Evolutionary conservation across 2,329 filamentous ascomycete genomes (phyloP).

Genomic region (Biscogniauxia sp.): DNA sequence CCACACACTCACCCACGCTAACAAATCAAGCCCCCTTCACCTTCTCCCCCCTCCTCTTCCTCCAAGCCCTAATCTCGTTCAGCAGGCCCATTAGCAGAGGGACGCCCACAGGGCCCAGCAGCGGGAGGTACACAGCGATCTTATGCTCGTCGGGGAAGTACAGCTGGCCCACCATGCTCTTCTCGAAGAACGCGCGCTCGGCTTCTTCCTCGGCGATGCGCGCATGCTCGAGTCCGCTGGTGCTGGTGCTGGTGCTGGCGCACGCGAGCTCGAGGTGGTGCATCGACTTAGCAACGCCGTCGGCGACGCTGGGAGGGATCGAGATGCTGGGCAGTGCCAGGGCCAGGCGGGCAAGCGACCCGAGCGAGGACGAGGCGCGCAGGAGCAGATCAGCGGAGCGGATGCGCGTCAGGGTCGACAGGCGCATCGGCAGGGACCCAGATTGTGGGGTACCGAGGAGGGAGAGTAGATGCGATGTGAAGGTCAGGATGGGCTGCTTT

Average conservation of each 20-base stretch:
- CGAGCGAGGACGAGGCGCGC: conserved; percentile 88
- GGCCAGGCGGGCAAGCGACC: conserved; percentile 84
- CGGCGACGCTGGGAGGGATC: conserved; percentile 82
- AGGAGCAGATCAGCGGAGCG: conserved; percentile 81
- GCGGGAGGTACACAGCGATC: conserved; percentile 88
- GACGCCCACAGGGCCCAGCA: conserved; percentile 87
- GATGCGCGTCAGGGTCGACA: conserved; percentile 82
- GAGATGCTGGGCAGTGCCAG: conserved; percentile 84
- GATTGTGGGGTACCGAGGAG: conserved; percentile 81
- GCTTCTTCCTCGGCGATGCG: conserved; percentile 83
- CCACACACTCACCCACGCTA: neutral
- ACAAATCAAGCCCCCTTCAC: conserved; percentile 31
- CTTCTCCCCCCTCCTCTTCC: conserved; percentile 45
- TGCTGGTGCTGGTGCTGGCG: conserved; percentile 60
- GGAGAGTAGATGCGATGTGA: conserved; percentile 85
- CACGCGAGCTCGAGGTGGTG: conserved; percentile 76
- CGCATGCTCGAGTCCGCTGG: conserved; percentile 71
- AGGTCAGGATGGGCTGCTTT: conserved; percentile 79
- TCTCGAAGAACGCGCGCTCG: conserved; percentile 95
- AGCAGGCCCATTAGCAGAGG: conserved; percentile 80
- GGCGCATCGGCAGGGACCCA: conserved; percentile 78
- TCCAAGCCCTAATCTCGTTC: conserved; percentile 72
- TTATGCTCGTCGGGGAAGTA: conserved; percentile 99
- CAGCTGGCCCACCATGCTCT: conserved; percentile 97
- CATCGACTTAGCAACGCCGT: conserved; percentile 79